Conservation (phyloP, 768 basidiomycete species). For the Serendipita sp. region DNA sequence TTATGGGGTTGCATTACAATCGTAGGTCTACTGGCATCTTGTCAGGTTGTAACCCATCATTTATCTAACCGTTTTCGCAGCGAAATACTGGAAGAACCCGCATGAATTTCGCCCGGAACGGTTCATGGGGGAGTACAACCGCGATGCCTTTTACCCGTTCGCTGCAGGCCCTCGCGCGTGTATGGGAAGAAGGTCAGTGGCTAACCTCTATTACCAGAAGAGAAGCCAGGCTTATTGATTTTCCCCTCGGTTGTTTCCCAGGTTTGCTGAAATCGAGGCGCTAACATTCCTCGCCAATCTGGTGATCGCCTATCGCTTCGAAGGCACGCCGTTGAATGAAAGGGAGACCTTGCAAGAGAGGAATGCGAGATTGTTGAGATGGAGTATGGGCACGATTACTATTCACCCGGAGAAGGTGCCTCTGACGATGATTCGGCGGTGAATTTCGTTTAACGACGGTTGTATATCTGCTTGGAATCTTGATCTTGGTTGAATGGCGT, state of each 20-base stretch:
- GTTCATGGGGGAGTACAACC: not conserved
- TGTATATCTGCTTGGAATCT: too few species aligned
- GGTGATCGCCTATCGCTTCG: not conserved
- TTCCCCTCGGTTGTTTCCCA: not conserved
- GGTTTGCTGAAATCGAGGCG: not conserved
- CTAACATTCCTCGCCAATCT: not conserved
- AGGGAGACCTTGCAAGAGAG: not conserved
- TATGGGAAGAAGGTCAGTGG: constrained; percentile 9
- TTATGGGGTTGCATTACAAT: constrained; percentile 7
- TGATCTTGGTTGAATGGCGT: too few species aligned
- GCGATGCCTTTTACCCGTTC: not conserved
- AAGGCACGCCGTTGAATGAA: not conserved
- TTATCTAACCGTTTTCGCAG: not conserved
- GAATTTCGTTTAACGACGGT: too few species aligned
- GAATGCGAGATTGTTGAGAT: not conserved
- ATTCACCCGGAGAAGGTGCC: not conserved
- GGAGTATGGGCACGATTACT: not conserved
- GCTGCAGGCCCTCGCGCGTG: constrained; percentile 6
- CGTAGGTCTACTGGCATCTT: constrained; percentile 1
- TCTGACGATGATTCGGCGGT: not conserved
- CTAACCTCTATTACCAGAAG: not conserved
- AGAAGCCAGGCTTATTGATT: too few species aligned
- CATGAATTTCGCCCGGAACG: not conserved
- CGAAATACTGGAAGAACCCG: not conserved
- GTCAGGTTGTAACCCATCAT: not conserved